Conservation (phyloP, 805 yeast genomes). For the Starmerella stigmatis region DNA sequence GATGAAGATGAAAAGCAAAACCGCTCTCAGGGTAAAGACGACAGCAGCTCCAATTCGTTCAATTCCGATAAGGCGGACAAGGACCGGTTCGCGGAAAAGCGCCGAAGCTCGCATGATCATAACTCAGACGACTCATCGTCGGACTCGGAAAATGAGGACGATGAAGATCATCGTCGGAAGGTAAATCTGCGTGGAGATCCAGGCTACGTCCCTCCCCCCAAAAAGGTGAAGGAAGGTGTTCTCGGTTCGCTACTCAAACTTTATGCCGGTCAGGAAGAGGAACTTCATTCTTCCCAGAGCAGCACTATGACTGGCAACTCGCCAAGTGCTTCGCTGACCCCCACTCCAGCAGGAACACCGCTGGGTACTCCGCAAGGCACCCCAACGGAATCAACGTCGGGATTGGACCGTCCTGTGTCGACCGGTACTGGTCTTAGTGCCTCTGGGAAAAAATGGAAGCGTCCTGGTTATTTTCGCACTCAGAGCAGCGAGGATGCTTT, state of each 20-base stretch:
- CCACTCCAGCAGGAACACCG: constrained; percentile 11
- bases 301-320: constrained; percentile 3
- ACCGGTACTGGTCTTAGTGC: not conserved
- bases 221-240: constrained; percentile 73
- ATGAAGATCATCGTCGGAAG: constrained; percentile 13
- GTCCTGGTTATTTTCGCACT: constrained; percentile 22
- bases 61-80: constrained; percentile 3
- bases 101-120: not conserved
- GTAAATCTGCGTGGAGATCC: constrained; percentile 28
- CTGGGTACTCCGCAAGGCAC: constrained; percentile 3
- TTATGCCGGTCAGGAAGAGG: constrained; percentile 36
- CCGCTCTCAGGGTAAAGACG: not conserved
- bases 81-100: not conserved
- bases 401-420: not conserved
- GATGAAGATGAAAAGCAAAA: not conserved
- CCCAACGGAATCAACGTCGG: constrained; percentile 6
- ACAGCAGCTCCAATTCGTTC: constrained; percentile 2
- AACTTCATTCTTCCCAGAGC: constrained; percentile 7
- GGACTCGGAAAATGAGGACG: constrained; percentile 15
- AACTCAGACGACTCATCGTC: constrained; percentile 2
- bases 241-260: constrained; percentile 64
- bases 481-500: constrained; percentile 22
- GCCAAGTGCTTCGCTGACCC: constrained; percentile 7
- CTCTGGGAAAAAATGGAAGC: constrained; percentile 12
- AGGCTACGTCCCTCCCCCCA: constrained; percentile 49